Conservation (phyloP, 768 basidiomycete genomes). For the Lactarius vividus region DNA sequence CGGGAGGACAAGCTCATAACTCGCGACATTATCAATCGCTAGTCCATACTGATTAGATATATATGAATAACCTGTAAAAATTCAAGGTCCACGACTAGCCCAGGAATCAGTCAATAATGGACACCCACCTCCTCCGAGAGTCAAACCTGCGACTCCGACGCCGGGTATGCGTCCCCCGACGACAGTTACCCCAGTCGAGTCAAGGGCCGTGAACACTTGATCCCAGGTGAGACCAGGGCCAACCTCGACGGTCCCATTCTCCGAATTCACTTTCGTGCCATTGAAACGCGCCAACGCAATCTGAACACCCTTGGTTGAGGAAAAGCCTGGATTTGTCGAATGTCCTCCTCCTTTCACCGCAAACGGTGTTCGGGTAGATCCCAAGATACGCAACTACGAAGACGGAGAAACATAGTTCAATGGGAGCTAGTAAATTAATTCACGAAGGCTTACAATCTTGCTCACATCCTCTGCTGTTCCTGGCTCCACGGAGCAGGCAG, state of each 20-base stretch:
- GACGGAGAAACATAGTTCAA: background rate
- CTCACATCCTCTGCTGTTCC: constrained; percentile 26
- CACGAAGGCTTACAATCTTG: constrained; percentile 18
- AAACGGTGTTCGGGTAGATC: constrained; percentile 18
- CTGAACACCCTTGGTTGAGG: constrained; percentile 32
- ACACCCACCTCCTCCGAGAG: constrained; percentile 31
- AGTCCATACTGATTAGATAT: constrained; percentile 36
- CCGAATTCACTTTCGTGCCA: constrained; percentile 7
- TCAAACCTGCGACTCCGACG: constrained; percentile 31
- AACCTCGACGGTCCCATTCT: constrained; percentile 22
- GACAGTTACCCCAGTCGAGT: constrained; percentile 28
- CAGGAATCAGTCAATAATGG: too few relatives aligned
- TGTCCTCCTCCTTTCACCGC: constrained; percentile 33
- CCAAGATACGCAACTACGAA: constrained; percentile 15
- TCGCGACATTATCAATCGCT: constrained; percentile 36
- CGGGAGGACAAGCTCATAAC: constrained; percentile 32
- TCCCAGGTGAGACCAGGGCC: constrained; percentile 33
- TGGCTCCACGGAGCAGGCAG: constrained; percentile 30
- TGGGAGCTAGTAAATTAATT: background rate
- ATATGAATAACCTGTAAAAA: constrained; percentile 33
- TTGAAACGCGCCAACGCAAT: constrained; percentile 31
- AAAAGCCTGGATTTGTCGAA: constrained; percentile 29
- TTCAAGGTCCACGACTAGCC: background rate
- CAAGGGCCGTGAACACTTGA: constrained; percentile 29
- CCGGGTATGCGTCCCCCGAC: constrained; percentile 30